phyloP scores from a whole-genome alignment of 768 basidiomycete species.

The Candolleomyces eurysporus region DNA sequence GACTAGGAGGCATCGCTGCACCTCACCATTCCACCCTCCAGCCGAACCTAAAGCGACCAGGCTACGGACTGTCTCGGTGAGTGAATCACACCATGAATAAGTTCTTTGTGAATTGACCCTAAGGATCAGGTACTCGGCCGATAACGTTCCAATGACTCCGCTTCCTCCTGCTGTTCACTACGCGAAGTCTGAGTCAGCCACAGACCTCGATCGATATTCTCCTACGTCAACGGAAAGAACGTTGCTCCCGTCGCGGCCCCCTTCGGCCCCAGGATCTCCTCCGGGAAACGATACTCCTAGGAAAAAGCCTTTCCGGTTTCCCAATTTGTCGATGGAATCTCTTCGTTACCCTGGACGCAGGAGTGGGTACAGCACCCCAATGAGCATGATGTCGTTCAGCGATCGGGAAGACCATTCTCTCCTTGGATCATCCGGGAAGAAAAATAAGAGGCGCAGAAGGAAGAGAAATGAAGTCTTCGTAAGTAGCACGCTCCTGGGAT shows the following conservation, averaged over 20 bases:
- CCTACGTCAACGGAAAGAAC: not conserved
- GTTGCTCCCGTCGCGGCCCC: not conserved
- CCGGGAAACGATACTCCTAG: not conserved
- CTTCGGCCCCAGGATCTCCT: not conserved
- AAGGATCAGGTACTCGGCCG: slow-evolving; percentile 23
- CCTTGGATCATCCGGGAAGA: not conserved
- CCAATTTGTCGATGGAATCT: not conserved
- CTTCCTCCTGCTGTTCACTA: no score
- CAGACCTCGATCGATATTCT: not conserved
- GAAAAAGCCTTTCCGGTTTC: not conserved
- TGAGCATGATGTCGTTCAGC: not conserved
- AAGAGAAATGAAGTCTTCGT: slow-evolving; percentile 79
- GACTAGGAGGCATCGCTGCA: slow-evolving; percentile 59
- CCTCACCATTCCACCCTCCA: slow-evolving; percentile 47
- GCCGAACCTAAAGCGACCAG: slow-evolving; percentile 60
- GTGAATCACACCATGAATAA: not conserved
- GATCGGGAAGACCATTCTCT: not conserved
- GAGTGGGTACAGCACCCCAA: slow-evolving; percentile 17
- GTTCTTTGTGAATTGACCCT: not conserved
- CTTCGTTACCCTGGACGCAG: not conserved
- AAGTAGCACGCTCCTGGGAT: slow-evolving; percentile 21
- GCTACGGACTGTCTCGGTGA: slow-evolving; percentile 64
- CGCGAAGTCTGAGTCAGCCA: no score
- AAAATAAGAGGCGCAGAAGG: slow-evolving; percentile 42
- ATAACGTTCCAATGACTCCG: slow-evolving; percentile 2